Evolutionary conservation across 1,284 basidiomycete genomes (phyloP).

Genomic region (Mycena sp.): DNA sequence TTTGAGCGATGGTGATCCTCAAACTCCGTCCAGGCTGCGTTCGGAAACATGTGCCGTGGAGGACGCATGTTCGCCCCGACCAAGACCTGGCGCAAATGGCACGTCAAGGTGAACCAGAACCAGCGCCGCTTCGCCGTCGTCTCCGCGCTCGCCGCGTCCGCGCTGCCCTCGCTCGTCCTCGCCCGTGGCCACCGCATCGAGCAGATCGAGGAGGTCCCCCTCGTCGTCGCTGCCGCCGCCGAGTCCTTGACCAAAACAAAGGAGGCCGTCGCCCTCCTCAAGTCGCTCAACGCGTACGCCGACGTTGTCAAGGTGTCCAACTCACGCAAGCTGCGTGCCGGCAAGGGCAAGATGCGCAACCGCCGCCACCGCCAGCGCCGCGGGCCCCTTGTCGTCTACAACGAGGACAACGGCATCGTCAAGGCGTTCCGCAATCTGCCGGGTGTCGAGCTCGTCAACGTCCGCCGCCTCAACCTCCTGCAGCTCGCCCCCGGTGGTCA

Average conservation of each 20-base stretch:
- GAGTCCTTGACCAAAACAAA: slow-evolving; percentile 98
- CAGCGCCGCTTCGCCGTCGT: slow-evolving; percentile 98
- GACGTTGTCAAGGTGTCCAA: slow-evolving; percentile 98
- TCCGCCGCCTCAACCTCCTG: slow-evolving; percentile 95
- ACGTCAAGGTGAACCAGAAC: slow-evolving; percentile 99
- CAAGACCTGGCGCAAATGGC: slow-evolving; percentile 99
- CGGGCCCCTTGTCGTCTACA: slow-evolving; percentile 97
- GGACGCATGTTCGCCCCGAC: slow-evolving; percentile 99
- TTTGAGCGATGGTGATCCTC: slow-evolving; percentile 13
- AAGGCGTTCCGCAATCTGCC: slow-evolving; percentile 99
- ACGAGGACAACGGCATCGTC: slow-evolving; percentile 97
- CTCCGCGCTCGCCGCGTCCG: slow-evolving; percentile 97
- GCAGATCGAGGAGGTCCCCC: slow-evolving; percentile 95
- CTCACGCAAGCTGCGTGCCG: slow-evolving; percentile 96
- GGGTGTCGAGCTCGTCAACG: slow-evolving; percentile 97
- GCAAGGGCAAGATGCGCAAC: slow-evolving; percentile 98
- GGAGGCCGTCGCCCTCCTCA: slow-evolving; percentile 95
- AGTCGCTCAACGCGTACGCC: slow-evolving; percentile 89
- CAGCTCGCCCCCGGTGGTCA: slow-evolving; percentile 99
- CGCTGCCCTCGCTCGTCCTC: slow-evolving; percentile 97
- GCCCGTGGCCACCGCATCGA: slow-evolving; percentile 99
- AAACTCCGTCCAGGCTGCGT: slow-evolving; percentile 77
- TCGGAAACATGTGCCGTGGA: slow-evolving; percentile 99
- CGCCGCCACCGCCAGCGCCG: slow-evolving; percentile 97
- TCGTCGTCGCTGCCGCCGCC: slow-evolving; percentile 84